phyloP scores from a whole-genome alignment of 805 yeast species.

The Wickerhamomyces canadensis region DNA sequence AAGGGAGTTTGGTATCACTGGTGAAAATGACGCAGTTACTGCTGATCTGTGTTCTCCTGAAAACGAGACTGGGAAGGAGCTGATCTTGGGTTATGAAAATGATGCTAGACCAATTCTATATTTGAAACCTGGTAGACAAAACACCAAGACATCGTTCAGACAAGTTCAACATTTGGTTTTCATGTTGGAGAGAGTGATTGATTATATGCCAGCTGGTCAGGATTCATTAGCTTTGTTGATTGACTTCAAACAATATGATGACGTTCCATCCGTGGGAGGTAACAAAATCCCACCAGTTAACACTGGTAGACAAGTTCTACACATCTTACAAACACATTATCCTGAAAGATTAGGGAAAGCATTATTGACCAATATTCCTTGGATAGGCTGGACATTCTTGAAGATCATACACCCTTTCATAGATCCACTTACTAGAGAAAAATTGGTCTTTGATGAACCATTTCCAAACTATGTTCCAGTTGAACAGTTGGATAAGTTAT shows the following conservation, averaged over 20 bases:
- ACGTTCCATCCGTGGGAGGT: constrained; percentile 38
- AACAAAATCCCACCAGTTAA: constrained; percentile 84
- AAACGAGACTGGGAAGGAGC: constrained; percentile 89
- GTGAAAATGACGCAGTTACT: constrained; percentile 47
- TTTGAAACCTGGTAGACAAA: constrained; percentile 91
- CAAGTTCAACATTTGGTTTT: constrained; percentile 96
- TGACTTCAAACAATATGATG: constrained; percentile 76
- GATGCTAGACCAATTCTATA: constrained; percentile 89
- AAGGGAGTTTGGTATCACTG: constrained; percentile 78
- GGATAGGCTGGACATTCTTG: constrained; percentile 88
- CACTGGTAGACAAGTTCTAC: constrained; percentile 86
- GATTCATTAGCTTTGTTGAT: constrained; percentile 87
- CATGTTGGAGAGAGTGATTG: constrained; percentile 88
- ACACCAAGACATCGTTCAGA: constrained; percentile 81
- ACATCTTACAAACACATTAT: constrained; percentile 92
- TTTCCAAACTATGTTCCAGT: constrained; percentile 76
- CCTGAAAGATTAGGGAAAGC: constrained; percentile 97
- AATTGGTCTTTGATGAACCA: constrained; percentile 87
- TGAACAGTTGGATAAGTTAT: constrained; percentile 75
- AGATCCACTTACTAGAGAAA: constrained; percentile 92
- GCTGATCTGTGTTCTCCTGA: constrained; percentile 55
- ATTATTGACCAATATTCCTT: constrained; percentile 85
- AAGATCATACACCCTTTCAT: constrained; percentile 92
- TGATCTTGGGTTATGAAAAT: constrained; percentile 85
- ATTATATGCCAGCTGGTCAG: constrained; percentile 95